A percentile compares a stretch with the other conserved stretches of the same genome.
phyloP scores from a whole-genome alignment of 345 rosid genomes.

The Euphorbia pulcherrima region DNA sequence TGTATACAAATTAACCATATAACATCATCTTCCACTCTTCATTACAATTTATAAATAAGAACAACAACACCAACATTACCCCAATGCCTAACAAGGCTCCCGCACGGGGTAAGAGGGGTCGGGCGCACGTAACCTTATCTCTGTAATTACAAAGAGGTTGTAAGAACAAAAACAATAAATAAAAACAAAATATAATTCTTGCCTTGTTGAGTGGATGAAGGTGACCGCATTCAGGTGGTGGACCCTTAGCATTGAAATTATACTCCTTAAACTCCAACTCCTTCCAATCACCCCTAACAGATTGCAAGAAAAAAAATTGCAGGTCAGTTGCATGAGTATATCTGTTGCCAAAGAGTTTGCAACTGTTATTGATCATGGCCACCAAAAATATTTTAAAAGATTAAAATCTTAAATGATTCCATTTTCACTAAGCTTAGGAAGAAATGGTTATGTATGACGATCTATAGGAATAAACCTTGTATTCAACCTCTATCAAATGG shows the following conservation, averaged over 20 bases:
- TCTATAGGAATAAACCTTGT: background rate
- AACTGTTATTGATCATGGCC: no score
- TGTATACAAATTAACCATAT: background rate
- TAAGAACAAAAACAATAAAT: background rate
- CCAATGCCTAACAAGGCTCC: no score
- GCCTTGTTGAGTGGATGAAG: constrained; percentile 95
- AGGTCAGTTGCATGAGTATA: background rate
- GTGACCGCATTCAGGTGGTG: constrained; percentile 77
- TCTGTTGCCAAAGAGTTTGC: background rate
- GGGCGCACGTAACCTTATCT: no score
- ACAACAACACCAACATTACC: no score
- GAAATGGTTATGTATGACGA: background rate
- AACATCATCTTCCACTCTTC: constrained; percentile 4
- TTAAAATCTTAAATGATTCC: background rate
- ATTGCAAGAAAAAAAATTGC: constrained; percentile 20
- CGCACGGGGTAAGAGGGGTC: no score
- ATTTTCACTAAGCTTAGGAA: background rate
- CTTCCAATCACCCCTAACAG: constrained; percentile 85
- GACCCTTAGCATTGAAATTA: constrained; percentile 88
- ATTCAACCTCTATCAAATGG: background rate
- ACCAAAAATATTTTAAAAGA: background rate
- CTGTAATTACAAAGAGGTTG: no score
- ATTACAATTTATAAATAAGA: constrained; percentile 4
- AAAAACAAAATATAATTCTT: constrained; percentile 20
- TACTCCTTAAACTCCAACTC: constrained; percentile 84